Conservation (phyloP, 225 moss, liverwort and hornwort species). For the Bryum argenteum region DNA sequence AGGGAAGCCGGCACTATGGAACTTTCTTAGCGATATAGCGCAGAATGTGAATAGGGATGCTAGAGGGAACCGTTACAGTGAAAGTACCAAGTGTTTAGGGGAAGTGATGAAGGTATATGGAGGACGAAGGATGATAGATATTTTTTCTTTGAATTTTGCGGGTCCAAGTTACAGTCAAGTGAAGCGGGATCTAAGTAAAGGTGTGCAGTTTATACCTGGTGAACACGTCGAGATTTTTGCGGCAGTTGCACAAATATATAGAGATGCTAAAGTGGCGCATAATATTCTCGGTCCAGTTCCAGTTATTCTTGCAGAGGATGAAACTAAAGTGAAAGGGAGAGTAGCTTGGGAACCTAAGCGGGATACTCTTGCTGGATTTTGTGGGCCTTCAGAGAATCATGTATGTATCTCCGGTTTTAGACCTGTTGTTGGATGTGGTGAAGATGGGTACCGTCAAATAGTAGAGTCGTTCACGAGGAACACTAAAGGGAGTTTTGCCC, state of each 20-base stretch:
- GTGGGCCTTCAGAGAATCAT: background rate
- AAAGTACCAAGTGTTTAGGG: background rate
- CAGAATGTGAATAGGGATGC: background rate
- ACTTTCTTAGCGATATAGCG: background rate
- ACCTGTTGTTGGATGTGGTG: background rate
- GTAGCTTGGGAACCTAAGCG: too few relatives aligned
- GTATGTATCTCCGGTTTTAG: background rate
- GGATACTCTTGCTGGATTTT: background rate
- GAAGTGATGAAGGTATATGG: background rate
- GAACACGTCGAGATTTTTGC: background rate
- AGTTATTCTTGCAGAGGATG: background rate
- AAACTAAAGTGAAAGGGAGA: too few relatives aligned
- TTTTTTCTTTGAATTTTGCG: background rate
- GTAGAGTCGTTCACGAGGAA: background rate
- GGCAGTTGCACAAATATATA: too few relatives aligned
- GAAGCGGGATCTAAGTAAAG: background rate
- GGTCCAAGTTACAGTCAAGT: background rate
- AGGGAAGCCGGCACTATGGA: background rate
- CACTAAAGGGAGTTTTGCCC: background rate
- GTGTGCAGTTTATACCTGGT: background rate
- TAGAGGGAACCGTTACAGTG: background rate
- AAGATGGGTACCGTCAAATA: background rate
- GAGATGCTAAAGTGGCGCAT: too few relatives aligned
- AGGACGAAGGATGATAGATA: background rate
- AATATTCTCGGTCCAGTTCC: too few relatives aligned